Evolutionary conservation across 176 grass and related monocot genomes (phyloP).

Genomic region (Stipa capillata): DNA sequence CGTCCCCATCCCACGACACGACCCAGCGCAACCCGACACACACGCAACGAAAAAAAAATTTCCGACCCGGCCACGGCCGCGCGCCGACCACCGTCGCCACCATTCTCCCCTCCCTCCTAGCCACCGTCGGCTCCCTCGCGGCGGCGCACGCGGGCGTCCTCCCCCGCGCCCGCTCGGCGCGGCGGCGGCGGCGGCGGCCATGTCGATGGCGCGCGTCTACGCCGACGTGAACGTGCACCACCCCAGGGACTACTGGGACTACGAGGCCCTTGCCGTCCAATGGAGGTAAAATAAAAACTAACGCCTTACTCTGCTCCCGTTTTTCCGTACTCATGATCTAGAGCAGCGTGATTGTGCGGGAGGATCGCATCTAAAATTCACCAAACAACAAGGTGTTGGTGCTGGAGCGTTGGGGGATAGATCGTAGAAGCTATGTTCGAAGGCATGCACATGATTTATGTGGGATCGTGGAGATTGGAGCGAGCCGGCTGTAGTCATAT

Average conservation of each 20-base stretch:
- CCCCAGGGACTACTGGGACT: constrained; percentile 68
- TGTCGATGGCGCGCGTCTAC: constrained; percentile 60
- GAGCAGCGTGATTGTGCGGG: not conserved
- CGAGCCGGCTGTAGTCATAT: not conserved
- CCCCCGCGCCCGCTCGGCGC: not conserved
- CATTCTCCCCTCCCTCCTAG: constrained; percentile 24
- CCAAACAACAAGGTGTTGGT: not conserved
- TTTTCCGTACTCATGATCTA: not conserved
- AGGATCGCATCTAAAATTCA: constrained; percentile 4
- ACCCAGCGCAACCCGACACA: not conserved
- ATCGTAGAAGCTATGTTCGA: not conserved
- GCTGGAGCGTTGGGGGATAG: not conserved
- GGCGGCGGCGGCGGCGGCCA: not conserved
- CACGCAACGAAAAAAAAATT: not conserved
- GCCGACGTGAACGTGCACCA: constrained; percentile 48
- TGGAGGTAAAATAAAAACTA: constrained; percentile 36
- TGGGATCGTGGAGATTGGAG: not conserved
- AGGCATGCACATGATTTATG: not conserved
- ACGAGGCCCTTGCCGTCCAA: constrained; percentile 56
- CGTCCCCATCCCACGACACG: not conserved
- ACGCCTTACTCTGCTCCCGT: not conserved
- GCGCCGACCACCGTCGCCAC: not conserved
- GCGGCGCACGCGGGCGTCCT: constrained; percentile 4
- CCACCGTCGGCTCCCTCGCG: constrained; percentile 29
- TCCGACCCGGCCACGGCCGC: not conserved